Base-by-base conservation (phyloP, 2,329 filamentous ascomycete genomes). In the Teratosphaeriaceae sp. region DNA sequence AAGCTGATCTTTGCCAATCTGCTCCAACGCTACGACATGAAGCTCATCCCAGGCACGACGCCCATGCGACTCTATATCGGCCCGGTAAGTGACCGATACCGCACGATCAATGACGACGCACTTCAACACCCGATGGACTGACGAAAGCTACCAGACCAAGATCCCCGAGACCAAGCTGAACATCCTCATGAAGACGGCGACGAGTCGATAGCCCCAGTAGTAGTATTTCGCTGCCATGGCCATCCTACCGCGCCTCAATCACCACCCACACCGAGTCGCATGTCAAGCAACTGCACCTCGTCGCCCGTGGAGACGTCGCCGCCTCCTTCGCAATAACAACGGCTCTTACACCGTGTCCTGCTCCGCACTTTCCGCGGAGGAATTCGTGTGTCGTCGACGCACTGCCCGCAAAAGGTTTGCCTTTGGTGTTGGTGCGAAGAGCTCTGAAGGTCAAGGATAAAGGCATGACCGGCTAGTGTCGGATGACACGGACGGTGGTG, bases 81-180 rank as follows among this genome's bases (percentile, higher is more conserved):
- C 9, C 8, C 16, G n/a, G n/a, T n/a, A n/a, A n/a, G n/a, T n/a
- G n/a, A n/a, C n/a, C n/a, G n/a, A n/a, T n/a, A n/a, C n/a, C n/a
- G n/a, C n/a, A n/a, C n/a, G n/a, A n/a, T n/a, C n/a, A n/a, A n/a
- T n/a, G n/a, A n/a, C n/a, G n/a, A n/a, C n/a, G n/a, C n/a, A n/a
- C n/a, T n/a, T n/a, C n/a, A n/a, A n/a, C n/a, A n/a, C n/a, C n/a
- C n/a, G n/a, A n/a, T n/a, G n/a, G n/a, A n/a, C n/a, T n/a, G n/a
- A n/a, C n/a, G n/a, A n/a, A n/a, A n/a, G n/a, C n/a, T n/a, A n/a
- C n/a, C n/a, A n/a, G 12, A 21, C 35, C 7, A 37, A 37, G 34
- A 39, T 43, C 5, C 41, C 41, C 5, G 41, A 43, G 34, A 43
- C 35, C n/a, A 38, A 38, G 19, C 26, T 43, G 24, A 37, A 37